A percentile compares a stretch with the other conserved stretches of the same genome.
Evolutionary conservation across 495 filamentous ascomycete genomes (phyloP).

Genomic region (Chaetomium fimeti): DNA sequence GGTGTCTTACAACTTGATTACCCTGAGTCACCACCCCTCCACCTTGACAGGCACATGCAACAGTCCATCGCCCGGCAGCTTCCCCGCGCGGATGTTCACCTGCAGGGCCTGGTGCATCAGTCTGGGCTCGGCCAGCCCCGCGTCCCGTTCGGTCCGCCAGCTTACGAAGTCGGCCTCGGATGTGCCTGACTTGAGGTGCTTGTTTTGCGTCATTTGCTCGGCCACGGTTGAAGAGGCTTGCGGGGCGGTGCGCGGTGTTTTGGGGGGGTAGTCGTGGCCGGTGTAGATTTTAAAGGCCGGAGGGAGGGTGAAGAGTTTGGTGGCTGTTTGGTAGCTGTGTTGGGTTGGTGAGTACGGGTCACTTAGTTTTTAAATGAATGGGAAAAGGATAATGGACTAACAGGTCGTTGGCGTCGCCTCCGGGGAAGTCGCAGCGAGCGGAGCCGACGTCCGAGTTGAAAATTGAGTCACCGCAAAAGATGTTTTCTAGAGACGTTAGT

Average conservation of each 20-base stretch:
- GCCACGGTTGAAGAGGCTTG: conserved; percentile 49
- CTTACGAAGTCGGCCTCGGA: conserved; percentile 50
- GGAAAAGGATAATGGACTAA: conserved; percentile 26
- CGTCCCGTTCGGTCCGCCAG: conserved; percentile 50
- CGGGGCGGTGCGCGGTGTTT: conserved; percentile 30
- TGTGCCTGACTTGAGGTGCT: conserved; percentile 49
- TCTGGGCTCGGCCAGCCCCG: conserved; percentile 47
- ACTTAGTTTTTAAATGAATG: background rate
- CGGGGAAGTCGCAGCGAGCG: conserved; percentile 61
- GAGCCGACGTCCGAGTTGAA: conserved; percentile 60
- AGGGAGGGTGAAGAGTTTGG: conserved; percentile 49
- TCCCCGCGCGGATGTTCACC: conserved; percentile 57
- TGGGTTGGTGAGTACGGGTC: background rate
- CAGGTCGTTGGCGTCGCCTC: conserved; percentile 49
- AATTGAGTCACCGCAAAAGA: conserved; percentile 62
- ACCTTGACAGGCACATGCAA: conserved; percentile 48
- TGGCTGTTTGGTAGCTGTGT: conserved; percentile 36
- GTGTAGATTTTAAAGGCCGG: conserved; percentile 49
- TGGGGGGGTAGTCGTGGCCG: conserved; percentile 53
- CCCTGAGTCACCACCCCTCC: conserved; percentile 8
- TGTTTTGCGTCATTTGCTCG: conserved; percentile 52
- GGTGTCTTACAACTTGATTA: too few relatives aligned
- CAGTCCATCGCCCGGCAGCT: conserved; percentile 47
- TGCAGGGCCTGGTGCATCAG: conserved; percentile 58
- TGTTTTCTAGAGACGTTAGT: conserved; percentile 40